Evolutionary conservation across 2,329 filamentous ascomycete genomes (phyloP), one percentile per base, ranked within the genome.

Genomic region (Hyphodiscus sp.): DNA sequence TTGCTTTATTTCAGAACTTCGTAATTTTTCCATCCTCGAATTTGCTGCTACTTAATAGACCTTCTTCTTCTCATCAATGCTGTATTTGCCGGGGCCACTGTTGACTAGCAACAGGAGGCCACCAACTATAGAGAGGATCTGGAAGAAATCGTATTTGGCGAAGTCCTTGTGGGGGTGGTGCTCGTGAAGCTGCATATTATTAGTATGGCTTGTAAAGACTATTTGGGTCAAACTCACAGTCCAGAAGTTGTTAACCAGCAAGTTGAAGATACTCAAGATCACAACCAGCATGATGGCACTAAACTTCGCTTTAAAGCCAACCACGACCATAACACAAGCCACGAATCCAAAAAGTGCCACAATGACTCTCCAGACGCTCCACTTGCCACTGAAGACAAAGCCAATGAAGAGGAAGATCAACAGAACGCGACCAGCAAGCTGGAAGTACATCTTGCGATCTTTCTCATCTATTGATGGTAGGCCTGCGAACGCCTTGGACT

Each of bases 1-100:
- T 59, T 61, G 51, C 57, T 54, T 53, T 51, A 57, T 55, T 56
- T 52, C 55, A 52, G 38, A 56, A 55, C 46, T 51, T 56, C 49
- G 20, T 52, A 20, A 41, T 49, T 51, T 45, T 48, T 56, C 44
- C 41, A 43, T 51, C 47, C 41, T 38, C 38, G 46, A 38, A 20
- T 18, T 38, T 41, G 20, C 49, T 52, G 43, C 15, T 20, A 45
- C 54, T 57, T 81, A 99, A 77, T 99, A 99, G 64, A 99, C 94
- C 82, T 99, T 99, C 85, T 99, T 99, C 89, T 99, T 99, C 83
- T 99, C 94, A 74, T 99, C 94, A 73, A 97, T 92, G 71, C 89
- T 95, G 79, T 97, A 88, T 73, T 96, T 91, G 60, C 94, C 94
- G 10, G 94, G 94, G 58, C 94, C 94, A 82, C 94, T 96, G 83